Conservation (phyloP, 805 yeast species). For the Lipomyces orientalis region DNA sequence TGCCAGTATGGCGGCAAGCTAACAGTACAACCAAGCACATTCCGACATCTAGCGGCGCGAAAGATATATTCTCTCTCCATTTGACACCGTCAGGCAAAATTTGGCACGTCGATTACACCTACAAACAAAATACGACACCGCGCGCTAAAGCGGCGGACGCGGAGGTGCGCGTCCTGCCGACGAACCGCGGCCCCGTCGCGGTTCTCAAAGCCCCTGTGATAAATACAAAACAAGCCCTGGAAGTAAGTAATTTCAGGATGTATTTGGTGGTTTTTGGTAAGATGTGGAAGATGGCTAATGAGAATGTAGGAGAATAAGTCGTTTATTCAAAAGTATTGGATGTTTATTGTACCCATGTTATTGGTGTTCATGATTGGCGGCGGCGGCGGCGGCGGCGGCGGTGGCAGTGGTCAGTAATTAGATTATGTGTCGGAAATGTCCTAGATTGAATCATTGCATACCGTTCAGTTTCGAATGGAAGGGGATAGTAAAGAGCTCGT, state of each 20-base stretch:
- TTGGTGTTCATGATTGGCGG: slow-evolving; percentile 36
- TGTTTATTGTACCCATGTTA: slow-evolving; percentile 34
- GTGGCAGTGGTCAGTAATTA: not conserved
- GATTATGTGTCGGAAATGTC: not conserved
- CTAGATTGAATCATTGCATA: not conserved
- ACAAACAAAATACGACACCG: not conserved
- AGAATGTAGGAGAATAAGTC: slow-evolving; percentile 23
- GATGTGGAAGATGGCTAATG: not conserved
- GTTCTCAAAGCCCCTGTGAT: slow-evolving; percentile 28
- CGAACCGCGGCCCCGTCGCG: slow-evolving; percentile 22
- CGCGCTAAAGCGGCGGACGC: slow-evolving; percentile 4
- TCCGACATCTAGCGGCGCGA: slow-evolving; percentile 11
- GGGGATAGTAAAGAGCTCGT: not conserved
- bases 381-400: slow-evolving; percentile 26
- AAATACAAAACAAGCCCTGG: not conserved
- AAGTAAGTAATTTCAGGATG: not conserved
- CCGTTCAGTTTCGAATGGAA: not conserved
- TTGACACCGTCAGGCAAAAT: slow-evolving; percentile 16
- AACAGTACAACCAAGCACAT: not conserved
- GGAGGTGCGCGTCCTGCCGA: not conserved
- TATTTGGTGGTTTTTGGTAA: not conserved
- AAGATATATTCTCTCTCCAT: slow-evolving; percentile 20
- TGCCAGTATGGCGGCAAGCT: not conserved
- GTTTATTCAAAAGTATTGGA: slow-evolving; percentile 37
- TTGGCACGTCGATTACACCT: slow-evolving; percentile 30